Percentiles rank a stretch among this genome's conserved stretches.
Evolutionary conservation across 352 stramenopile species (phyloP).

Genomic region (Globisporangium takayamanum): DNA sequence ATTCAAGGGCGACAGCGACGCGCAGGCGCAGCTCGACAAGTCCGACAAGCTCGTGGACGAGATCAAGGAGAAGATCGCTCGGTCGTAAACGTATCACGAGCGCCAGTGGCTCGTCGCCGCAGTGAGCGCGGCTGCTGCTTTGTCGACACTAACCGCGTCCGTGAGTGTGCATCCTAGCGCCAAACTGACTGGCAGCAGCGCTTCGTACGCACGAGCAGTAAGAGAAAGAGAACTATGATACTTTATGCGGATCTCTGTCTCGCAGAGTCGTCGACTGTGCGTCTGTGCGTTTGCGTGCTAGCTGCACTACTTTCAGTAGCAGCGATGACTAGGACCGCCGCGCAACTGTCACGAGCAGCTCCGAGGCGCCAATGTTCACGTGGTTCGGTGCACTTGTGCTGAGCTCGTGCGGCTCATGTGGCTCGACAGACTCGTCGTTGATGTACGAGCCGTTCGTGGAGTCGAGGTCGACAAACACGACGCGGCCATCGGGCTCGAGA

Average conservation of each 20-base stretch:
- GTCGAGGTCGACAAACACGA: slow-evolving; percentile 73
- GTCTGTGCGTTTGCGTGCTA: background rate
- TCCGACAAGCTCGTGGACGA: slow-evolving; percentile 69
- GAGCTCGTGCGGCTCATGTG: slow-evolving; percentile 44
- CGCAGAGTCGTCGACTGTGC: background rate
- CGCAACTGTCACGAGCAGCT: slow-evolving; percentile 50
- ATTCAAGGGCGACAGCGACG: slow-evolving; percentile 64
- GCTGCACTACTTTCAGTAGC: background rate
- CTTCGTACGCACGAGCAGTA: slow-evolving; percentile 1
- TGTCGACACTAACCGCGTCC: no score
- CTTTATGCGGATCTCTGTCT: slow-evolving; percentile 22
- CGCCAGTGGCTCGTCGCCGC: no score
- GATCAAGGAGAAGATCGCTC: slow-evolving; percentile 52
- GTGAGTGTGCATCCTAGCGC: no score
- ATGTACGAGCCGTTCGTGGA: slow-evolving; percentile 79
- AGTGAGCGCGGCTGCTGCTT: no score
- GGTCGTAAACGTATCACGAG: slow-evolving; percentile 12
- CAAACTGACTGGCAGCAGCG: background rate
- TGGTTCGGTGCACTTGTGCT: slow-evolving; percentile 34
- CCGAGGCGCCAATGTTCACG: slow-evolving; percentile 43
- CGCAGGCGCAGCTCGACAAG: slow-evolving; percentile 62
- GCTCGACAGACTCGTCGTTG: slow-evolving; percentile 41
- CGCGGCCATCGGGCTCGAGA: slow-evolving; percentile 45
- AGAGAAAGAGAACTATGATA: slow-evolving; percentile 29
- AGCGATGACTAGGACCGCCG: slow-evolving; percentile 20